A percentile compares a stretch with the other conserved stretches of the same genome.
These are phyloP conservation scores for Brassica hybrid DNA, from an alignment of 441 rosid species.

Conservation along the genomic window DNA sequence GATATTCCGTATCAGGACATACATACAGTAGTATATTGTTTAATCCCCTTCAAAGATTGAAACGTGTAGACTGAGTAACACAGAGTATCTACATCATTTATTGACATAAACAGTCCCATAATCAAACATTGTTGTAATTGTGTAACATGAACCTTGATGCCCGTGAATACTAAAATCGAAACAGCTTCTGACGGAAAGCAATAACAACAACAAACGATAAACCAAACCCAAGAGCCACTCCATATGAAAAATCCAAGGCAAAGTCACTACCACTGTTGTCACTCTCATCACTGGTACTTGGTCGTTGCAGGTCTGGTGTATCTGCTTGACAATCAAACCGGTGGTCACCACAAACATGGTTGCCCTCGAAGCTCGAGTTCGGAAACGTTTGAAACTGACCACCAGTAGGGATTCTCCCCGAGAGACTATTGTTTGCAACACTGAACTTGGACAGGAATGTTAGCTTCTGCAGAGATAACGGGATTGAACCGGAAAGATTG, in stretches of 20 bases:
- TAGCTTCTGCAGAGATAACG: constrained; percentile 51
- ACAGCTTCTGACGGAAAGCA: not conserved
- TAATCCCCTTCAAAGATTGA: too few relatives aligned
- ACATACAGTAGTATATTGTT: too few relatives aligned
- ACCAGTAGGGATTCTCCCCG: constrained; percentile 57
- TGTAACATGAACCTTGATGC: constrained; percentile 6
- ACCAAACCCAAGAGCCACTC: constrained; percentile 17
- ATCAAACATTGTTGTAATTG: not conserved
- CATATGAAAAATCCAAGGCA: constrained; percentile 12
- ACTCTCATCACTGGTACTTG: constrained; percentile 9
- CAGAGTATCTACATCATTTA: not conserved
- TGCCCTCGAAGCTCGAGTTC: constrained; percentile 72
- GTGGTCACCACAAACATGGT: constrained; percentile 54
- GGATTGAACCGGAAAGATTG: constrained; percentile 67
- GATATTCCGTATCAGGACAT: too few relatives aligned
- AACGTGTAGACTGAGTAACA: not conserved
- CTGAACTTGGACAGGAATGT: constrained; percentile 61
- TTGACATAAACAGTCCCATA: not conserved
- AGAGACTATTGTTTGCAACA: constrained; percentile 62
- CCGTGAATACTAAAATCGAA: not conserved
- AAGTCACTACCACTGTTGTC: not conserved
- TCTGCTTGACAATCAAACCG: constrained; percentile 26
- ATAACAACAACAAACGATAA: constrained; percentile 6
- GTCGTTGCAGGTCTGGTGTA: not conserved
- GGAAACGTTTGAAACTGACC: constrained; percentile 68